Evolutionary conservation across 345 rosid genomes (phyloP).

Genomic region (Lepidium sativum): DNA sequence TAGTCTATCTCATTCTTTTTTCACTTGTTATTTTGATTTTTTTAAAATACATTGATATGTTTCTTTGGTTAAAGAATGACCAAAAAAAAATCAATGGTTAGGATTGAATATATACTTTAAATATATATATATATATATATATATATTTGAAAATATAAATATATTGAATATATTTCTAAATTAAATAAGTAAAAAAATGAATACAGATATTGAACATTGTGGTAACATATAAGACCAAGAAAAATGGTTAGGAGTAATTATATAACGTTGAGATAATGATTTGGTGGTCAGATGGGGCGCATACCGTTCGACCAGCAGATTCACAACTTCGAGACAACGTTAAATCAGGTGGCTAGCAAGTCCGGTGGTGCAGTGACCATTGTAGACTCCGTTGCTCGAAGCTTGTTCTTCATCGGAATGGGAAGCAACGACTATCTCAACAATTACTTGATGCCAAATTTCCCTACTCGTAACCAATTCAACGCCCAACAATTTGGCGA

Average conservation of each 20-base stretch:
- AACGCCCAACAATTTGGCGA: constrained; percentile 66
- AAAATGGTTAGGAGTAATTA: not conserved
- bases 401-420: constrained; percentile 88
- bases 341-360: constrained; percentile 52
- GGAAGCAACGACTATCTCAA: constrained; percentile 97
- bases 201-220: not conserved
- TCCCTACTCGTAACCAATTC: constrained; percentile 56
- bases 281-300: constrained; percentile 65
- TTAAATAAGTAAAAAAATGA: not conserved
- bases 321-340: constrained; percentile 63
- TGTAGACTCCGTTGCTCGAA: constrained; percentile 37
- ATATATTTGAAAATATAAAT: too few species aligned
- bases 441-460: constrained; percentile 95
- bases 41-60: too few species aligned
- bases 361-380: constrained; percentile 63
- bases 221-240: not conserved
- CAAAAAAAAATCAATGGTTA: too few species aligned
- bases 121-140: too few species aligned
- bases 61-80: too few species aligned
- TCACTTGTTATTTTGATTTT: too few species aligned
- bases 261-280: not conserved
- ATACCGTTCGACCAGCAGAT: constrained; percentile 83
- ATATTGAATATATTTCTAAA: too few species aligned
- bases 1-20: too few species aligned
- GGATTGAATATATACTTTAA: too few species aligned